A percentile compares a stretch with the other conserved stretches of the same genome.
Evolutionary conservation across 140 eudicot species (phyloP).

Genomic region (Cichorium intybus): DNA sequence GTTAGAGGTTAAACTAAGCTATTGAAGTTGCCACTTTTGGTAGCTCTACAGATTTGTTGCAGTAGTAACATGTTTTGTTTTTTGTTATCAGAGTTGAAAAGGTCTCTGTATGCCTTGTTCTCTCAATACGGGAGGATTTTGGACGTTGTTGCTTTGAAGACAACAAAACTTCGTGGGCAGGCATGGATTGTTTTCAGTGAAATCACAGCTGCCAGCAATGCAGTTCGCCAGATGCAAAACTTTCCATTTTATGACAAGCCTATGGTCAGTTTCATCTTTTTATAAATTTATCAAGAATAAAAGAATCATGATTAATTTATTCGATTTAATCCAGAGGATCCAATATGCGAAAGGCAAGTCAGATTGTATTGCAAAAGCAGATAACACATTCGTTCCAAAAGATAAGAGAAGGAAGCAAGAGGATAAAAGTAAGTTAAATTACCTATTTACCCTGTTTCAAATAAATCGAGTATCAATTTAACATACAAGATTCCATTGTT

Average conservation of each 20-base stretch:
- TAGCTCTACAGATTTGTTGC: not conserved
- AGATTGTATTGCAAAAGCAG: constrained; percentile 97
- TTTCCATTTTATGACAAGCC: constrained; percentile 95
- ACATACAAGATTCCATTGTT: not conserved
- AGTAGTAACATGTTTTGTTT: constrained; percentile 19
- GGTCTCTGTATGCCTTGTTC: constrained; percentile 93
- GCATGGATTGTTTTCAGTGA: constrained; percentile 98
- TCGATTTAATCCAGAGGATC: constrained; percentile 48
- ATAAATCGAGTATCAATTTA: not conserved
- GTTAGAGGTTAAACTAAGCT: not conserved
- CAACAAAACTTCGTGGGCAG: constrained; percentile 88
- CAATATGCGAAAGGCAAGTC: constrained; percentile 93
- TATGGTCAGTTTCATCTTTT: constrained; percentile 50
- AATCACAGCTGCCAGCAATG: constrained; percentile 94
- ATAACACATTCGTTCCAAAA: constrained; percentile 72
- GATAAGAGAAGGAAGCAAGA: constrained; percentile 91
- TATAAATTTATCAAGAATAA: too few relatives aligned
- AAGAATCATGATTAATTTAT: too few relatives aligned
- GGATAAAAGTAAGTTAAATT: constrained; percentile 57
- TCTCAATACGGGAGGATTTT: constrained; percentile 95
- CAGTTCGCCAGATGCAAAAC: constrained; percentile 96
- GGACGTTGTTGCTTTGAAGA: constrained; percentile 93
- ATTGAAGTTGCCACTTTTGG: not conserved
- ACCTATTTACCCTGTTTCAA: not conserved
- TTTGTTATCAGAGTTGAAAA: constrained; percentile 78